phyloP scores from a whole-genome alignment of 2,329 filamentous ascomycete genomes.

The Fusarium coicis region DNA sequence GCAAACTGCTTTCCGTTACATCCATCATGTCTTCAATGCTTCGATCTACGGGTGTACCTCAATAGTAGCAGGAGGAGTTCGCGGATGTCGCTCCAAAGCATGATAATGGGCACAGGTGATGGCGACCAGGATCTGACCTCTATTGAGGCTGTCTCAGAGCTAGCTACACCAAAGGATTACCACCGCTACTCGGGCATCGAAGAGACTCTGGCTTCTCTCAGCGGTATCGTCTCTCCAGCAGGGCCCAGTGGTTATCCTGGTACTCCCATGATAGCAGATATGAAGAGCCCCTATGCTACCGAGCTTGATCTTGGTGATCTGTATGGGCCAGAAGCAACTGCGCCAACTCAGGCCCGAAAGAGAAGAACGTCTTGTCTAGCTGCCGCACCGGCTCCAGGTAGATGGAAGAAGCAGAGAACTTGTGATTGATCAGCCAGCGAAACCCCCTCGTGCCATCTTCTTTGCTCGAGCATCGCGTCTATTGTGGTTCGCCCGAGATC shows the following conservation, averaged over 20 bases:
- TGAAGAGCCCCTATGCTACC: slow-evolving; percentile 54
- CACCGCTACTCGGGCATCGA: slow-evolving; percentile 50
- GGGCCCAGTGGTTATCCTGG: slow-evolving; percentile 23
- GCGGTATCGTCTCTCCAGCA: slow-evolving; percentile 41
- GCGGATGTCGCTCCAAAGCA: slow-evolving; percentile 54
- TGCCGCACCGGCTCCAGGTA: slow-evolving; percentile 1
- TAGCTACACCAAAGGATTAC: slow-evolving; percentile 55
- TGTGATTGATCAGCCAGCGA: slow-evolving; percentile 47
- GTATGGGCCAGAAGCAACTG: slow-evolving; percentile 17
- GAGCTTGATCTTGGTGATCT: slow-evolving; percentile 51
- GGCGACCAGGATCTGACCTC: slow-evolving; percentile 54
- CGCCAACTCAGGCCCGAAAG: slow-evolving; percentile 32
- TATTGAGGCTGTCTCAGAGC: slow-evolving; percentile 53
- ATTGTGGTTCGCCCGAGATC: slow-evolving; percentile 86
- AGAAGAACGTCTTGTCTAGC: slow-evolving; percentile 8
- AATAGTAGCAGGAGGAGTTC: slow-evolving; percentile 56
- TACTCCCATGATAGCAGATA: slow-evolving; percentile 49
- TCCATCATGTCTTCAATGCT: slow-evolving; percentile 55
- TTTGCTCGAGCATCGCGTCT: slow-evolving; percentile 75
- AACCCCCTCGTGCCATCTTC: slow-evolving; percentile 69
- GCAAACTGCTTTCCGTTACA: slow-evolving; percentile 54
- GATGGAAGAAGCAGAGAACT: slow-evolving; percentile 35
- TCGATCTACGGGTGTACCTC: slow-evolving; percentile 54
- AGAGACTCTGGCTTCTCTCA: slow-evolving; percentile 50
- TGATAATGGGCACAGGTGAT: slow-evolving; percentile 52